phyloP scores from a whole-genome alignment of 257 asterid genomes.

The Plantago elongata region DNA sequence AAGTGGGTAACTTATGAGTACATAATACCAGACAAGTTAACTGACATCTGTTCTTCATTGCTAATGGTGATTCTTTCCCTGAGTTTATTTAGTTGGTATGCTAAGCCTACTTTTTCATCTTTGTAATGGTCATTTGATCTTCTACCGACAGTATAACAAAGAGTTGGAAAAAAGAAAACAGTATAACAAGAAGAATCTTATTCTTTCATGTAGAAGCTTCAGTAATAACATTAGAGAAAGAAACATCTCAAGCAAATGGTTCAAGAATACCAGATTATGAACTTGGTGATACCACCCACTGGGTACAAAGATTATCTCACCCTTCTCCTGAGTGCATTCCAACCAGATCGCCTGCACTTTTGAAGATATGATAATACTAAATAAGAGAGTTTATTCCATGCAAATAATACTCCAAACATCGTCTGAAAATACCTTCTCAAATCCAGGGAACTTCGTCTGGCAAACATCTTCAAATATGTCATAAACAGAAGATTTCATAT shows the following conservation, averaged over 20 bases:
- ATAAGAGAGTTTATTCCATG: background rate
- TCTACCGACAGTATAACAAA: background rate
- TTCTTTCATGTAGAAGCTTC: background rate
- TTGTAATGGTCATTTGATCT: background rate
- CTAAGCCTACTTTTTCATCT: no score
- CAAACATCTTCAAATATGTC: conserved; percentile 69
- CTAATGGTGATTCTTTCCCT: no score
- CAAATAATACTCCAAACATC: background rate
- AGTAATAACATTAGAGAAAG: background rate
- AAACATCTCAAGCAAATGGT: background rate
- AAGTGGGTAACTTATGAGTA: no score
- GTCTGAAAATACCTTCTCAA: conserved; percentile 54
- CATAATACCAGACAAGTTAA: no score
- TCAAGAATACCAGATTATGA: conserved; percentile 66
- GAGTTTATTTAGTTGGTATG: no score
- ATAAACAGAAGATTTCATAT: conserved; percentile 71
- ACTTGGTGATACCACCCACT: conserved; percentile 99
- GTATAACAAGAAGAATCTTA: background rate
- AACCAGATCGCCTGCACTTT: conserved; percentile 69
- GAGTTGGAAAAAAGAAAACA: no score
- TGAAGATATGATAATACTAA: conserved; percentile 6
- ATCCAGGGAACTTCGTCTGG: conserved; percentile 60
- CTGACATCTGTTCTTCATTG: no score
- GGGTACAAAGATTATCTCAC: conserved; percentile 90
- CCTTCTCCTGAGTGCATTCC: conserved; percentile 79